Evolutionary conservation across 1,284 basidiomycete species (phyloP), one percentile per base, ranked within the genome.

Genomic region (Apiotrichum siamense): DNA sequence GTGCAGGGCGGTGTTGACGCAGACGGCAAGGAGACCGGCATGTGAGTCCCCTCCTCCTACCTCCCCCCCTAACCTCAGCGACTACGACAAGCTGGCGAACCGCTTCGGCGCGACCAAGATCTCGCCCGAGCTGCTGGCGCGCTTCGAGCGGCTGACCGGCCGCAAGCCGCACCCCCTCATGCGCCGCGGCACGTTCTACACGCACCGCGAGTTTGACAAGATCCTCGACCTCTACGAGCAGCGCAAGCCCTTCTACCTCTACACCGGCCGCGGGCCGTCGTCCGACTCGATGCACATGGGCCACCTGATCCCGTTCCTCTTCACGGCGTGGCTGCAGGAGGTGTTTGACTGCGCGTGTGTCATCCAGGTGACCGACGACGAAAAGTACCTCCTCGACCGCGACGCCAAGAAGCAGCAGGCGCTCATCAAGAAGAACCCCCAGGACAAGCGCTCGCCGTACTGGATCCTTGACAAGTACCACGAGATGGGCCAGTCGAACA

Each of bases 321-420:
- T 99, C 75, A 97, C 96, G 50, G 93, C 94, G 69, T 98, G 94
- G 91, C 75, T 98, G 54, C 94, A 98, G 75, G 90, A 96, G 48
- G 90, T 96, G 23, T 97, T 98, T 70, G 82, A 93, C 61, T 89
- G 90, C 13, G 92, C 94, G 4, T 77, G 97, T 32, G 96, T 98
- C 48, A 80, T 98, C 48, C 94, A 98, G 72, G 80, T 98, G 7
- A 98, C 94, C 44, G 96, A 99, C 68, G 96, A 99, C 73, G 96
- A 99, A 73, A 99, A 99, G 75, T 99, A 98, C 78, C 76, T 99
- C 49, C 96, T 99, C 80, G 96, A 97, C 75, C 87, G 91, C 47
- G 84, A 91, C 58, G 52, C 65, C 50, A 75, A 74, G 62, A 72
- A 72, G 54, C 70, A 73, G 57, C 65, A 65, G 36, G 68, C 69